Base-by-base conservation (phyloP, 805 yeast genomes). In the Kluyveromyces aestuarii region DNA sequence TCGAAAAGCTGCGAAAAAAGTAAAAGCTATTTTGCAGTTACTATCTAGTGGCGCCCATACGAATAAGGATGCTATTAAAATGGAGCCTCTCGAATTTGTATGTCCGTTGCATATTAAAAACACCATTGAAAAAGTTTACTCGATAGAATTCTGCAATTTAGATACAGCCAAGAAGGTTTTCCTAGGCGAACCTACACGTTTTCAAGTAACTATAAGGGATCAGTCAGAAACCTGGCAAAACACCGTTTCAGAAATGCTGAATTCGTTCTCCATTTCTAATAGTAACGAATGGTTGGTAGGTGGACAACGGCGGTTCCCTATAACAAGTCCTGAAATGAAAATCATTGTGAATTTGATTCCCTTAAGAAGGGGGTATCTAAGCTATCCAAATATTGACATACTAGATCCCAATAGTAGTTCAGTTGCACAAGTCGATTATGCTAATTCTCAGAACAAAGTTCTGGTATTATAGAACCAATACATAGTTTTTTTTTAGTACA, bases 251-350 rank as follows among this genome's bases (percentile, higher is more conserved):
- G 30, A 37, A 13, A 48, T 38, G 4, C 33, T 35, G 30, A 79
- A 76, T 56, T 71, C 71, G 45, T 67, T 80, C 37, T 76, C 75
- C 16, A 58, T 85, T 1, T 63, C 67, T 16, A 73, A 75, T 27
- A 76, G 73, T 27, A 72, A 72, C 27, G 96, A 88, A 46, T 91
- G 98, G 98, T 61, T 88, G 2, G 68, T 89, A 5, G 80, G 87
- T 6, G 98, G 98, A 0, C 72, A 76, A 52, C 80, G 79, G 50
- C 72, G 71, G 49, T 78, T 79, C 41, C 61, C 70, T 10, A 76
- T 88, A 52, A 60, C 69, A 2, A 64, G 74, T 6, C 69, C 64
- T 9, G 51, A 55, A 45, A 46, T 52, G 2, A 56, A 54, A 8
- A 53, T 65, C 2, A 63, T 72, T 16, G 50, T 89, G 16, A 67